A percentile compares a stretch with the other conserved stretches of the same genome.
Evolutionary conservation across 345 rosid species (phyloP).

Genomic region (Theobroma cacao): DNA sequence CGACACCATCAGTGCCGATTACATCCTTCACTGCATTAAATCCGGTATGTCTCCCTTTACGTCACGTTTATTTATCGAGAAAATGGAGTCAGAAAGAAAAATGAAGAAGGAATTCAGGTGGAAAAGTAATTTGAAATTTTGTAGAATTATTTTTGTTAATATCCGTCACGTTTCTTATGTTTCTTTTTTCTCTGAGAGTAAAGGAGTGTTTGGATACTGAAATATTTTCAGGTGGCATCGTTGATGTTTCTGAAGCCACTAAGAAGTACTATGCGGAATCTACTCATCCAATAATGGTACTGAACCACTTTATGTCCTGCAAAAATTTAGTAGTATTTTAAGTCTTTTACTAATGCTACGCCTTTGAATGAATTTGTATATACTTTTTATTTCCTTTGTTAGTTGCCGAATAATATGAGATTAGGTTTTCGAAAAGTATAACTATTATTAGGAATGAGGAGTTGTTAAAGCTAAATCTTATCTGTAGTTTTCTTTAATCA

Average conservation of each 20-base stretch:
- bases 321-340: neutral
- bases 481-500: neutral
- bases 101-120: neutral
- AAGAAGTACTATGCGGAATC: conserved; percentile 53
- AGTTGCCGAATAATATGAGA: conserved; percentile 1
- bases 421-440: neutral
- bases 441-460: neutral
- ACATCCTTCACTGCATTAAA: conserved; percentile 56
- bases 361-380: neutral
- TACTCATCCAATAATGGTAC: conserved; percentile 62
- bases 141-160: neutral
- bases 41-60: conserved; percentile 44
- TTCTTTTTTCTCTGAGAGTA: neutral
- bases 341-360: neutral
- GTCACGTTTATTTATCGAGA: conserved; percentile 13
- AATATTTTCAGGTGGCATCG: conserved; percentile 58
- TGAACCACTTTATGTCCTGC: neutral
- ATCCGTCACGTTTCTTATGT: neutral
- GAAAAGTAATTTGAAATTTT: neutral
- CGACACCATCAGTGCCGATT: conserved; percentile 75
- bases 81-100: neutral
- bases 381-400: neutral
- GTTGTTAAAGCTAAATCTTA: neutral
- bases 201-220: neutral
- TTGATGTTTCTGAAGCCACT: conserved; percentile 64